Percentiles rank a stretch among this genome's conserved stretches.
Evolutionary conservation across 2,329 filamentous ascomycete genomes (phyloP).

Genomic region (Diaporthe vexans): DNA sequence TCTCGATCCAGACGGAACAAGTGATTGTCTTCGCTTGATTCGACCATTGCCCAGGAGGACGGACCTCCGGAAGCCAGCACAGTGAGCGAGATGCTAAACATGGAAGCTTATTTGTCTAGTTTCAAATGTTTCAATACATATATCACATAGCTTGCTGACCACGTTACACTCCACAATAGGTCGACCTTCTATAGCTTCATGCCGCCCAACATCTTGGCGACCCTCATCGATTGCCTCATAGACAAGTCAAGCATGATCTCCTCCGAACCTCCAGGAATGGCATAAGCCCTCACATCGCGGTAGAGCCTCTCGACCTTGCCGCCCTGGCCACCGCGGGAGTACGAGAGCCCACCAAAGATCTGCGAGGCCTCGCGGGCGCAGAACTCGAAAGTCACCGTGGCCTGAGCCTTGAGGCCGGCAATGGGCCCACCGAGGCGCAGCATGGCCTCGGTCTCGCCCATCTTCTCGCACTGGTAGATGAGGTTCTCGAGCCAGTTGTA

Average conservation of each 20-base stretch:
- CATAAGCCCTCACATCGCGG: constrained; percentile 94
- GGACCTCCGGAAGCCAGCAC: not conserved
- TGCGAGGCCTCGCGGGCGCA: constrained; percentile 96
- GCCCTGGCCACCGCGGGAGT: constrained; percentile 93
- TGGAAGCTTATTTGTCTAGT: not conserved
- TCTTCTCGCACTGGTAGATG: constrained; percentile 91
- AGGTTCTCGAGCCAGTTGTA: constrained; percentile 97
- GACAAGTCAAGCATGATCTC: constrained; percentile 98
- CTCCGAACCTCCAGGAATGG: constrained; percentile 83
- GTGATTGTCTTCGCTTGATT: no score
- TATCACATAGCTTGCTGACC: not conserved
- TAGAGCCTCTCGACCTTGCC: constrained; percentile 96
- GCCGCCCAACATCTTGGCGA: constrained; percentile 85
- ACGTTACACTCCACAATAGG: not conserved
- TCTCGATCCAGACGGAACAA: no score
- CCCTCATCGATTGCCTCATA: constrained; percentile 79
- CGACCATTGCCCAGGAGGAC: not conserved
- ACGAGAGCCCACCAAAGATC: constrained; percentile 96
- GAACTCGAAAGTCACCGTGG: constrained; percentile 96
- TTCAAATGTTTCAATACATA: not conserved
- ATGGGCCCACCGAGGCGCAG: constrained; percentile 95
- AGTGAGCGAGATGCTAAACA: no score
- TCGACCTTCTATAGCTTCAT: constrained; percentile 85
- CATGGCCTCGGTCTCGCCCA: constrained; percentile 97
- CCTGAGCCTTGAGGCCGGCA: constrained; percentile 92